Evolutionary conservation across 768 basidiomycete species (phyloP).

Genomic region (Gautieria morchelliformis): DNA sequence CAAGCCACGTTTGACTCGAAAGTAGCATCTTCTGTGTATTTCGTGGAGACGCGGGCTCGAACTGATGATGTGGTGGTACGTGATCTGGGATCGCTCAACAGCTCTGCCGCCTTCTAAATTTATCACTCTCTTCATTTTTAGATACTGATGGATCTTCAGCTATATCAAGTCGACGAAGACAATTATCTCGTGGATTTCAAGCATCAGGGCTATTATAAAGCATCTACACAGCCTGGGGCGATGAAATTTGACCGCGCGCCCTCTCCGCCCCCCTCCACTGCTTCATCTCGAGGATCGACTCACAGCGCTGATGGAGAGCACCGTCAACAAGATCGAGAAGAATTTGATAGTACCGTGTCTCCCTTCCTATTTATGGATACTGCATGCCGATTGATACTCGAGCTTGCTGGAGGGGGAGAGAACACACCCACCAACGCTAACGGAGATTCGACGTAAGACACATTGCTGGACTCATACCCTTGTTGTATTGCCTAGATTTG

Average conservation of each 20-base stretch:
- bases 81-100: constrained; percentile 2
- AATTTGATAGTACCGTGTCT: constrained; percentile 52
- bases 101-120: neutral
- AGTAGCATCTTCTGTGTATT: constrained; percentile 69
- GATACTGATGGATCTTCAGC: constrained; percentile 95
- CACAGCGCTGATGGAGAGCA: neutral
- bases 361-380: constrained; percentile 98
- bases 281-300: constrained; percentile 2
- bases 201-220: constrained; percentile 89
- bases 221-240: constrained; percentile 54
- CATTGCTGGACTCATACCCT: no score
- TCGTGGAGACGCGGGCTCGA: constrained; percentile 86
- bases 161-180: constrained; percentile 91
- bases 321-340: constrained; percentile 1
- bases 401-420: constrained; percentile 69
- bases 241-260: constrained; percentile 59
- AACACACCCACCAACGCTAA: no score
- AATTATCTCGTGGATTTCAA: constrained; percentile 99
- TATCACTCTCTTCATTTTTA: constrained; percentile 19
- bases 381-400: constrained; percentile 86
- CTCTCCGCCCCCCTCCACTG: constrained; percentile 12
- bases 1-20: constrained; percentile 41
- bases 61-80: constrained; percentile 88
- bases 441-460: no score
- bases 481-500: no score